Base-by-base conservation (phyloP, 257 asterid species). In the Leptodermis oblonga region DNA sequence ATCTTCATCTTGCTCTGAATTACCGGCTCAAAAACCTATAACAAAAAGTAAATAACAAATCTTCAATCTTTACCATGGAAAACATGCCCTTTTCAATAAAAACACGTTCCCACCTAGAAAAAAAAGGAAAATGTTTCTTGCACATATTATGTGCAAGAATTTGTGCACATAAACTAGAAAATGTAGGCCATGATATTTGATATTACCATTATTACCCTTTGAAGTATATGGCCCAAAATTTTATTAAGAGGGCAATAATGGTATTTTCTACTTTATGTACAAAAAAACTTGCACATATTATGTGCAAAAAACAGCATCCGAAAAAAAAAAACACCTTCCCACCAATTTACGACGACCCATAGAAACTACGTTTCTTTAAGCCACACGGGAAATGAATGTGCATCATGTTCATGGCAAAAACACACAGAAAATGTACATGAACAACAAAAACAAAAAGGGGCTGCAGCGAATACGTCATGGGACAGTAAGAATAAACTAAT, bases 11-110 rank as follows among this genome's bases (percentile, higher is more conserved):
- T 77, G 58, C 68, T 74, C 76, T 73, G 69, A 49, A 92, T 80
- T 39, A 88, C 80, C 10, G 90, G 93, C 80, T 83, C 87, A 77
- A 90, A 92, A 11, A 90, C 90, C 98, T 92, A 70, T 22, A n/a
- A 74, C 28, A 48, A 3, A 18, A 26, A 28, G 25, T 0, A 5
- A 6, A 53, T 15, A 11, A 7, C 7, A 33, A 41, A 59, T 54
- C 55, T 13, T 43, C 13, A 65, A 9, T 34, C 65, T 70, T 66
- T 62, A 75, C 67, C 36, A 53, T 12, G 43, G 45, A 25, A 72
- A 37, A 7, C 69, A 62, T 45, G 31, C 48, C 30, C 36, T 5
- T 65, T 41, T 69, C 28, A 23, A 37, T 4, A 23, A 66, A 36
- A n/a, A 62, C 36, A 36, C 34, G 49, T 52, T 4, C 22, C 70